phyloP scores from a whole-genome alignment of 805 yeast genomes.

The Spathaspora sp. region DNA sequence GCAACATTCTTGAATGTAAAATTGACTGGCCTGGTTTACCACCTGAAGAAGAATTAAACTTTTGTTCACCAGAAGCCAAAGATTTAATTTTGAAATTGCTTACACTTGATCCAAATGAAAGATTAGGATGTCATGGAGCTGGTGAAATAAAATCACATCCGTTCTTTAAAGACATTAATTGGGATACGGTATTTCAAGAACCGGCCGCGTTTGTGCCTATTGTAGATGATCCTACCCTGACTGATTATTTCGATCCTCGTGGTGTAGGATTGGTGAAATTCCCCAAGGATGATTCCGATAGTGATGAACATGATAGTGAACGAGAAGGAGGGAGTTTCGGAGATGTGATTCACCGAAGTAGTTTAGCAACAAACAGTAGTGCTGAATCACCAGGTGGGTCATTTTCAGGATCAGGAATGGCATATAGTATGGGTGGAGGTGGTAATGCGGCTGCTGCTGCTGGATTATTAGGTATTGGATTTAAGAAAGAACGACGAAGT shows the following conservation, averaged over 20 bases:
- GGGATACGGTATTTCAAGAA: conserved; percentile 68
- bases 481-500: conserved; percentile 64
- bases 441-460: conserved; percentile 1
- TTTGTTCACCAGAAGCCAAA: conserved; percentile 64
- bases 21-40: conserved; percentile 82
- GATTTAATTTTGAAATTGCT: conserved; percentile 68
- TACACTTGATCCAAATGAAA: conserved; percentile 54
- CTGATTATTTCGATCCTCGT: conserved; percentile 86
- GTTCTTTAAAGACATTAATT: conserved; percentile 66
- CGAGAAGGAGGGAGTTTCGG: background rate
- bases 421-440: background rate
- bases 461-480: background rate
- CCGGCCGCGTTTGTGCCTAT: conserved; percentile 83
- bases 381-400: conserved; percentile 1
- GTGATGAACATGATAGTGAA: conserved; percentile 22
- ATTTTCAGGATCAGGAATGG: background rate
- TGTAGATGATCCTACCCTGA: conserved; percentile 74
- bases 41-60: conserved; percentile 47
- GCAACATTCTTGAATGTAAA: conserved; percentile 66
- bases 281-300: conserved; percentile 44
- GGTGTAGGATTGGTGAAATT: conserved; percentile 77
- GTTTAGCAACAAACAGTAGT: background rate
- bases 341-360: background rate
- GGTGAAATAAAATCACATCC: conserved; percentile 77
- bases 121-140: conserved; percentile 80